phyloP scores from a whole-genome alignment of 495 filamentous ascomycete species.

The Talaromyces proteolyticus region DNA sequence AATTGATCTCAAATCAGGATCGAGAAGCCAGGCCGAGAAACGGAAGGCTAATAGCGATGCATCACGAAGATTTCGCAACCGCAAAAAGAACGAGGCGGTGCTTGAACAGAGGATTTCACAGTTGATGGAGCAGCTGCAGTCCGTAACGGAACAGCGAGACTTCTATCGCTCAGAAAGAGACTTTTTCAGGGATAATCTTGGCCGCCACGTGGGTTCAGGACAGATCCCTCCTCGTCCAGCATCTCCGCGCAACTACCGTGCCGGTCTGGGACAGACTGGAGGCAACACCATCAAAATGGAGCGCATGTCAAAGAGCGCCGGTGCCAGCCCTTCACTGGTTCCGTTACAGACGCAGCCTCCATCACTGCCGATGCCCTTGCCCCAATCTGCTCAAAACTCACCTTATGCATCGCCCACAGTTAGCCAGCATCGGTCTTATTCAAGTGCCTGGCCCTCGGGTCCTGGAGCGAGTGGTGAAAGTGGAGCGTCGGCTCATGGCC shows the following conservation, averaged over 20 bases:
- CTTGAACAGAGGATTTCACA: conserved; percentile 54
- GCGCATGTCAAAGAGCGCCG: neutral
- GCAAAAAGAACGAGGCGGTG: conserved; percentile 85
- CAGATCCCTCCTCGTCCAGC: conserved; percentile 34
- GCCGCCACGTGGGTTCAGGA: conserved; percentile 40
- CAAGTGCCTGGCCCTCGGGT: neutral
- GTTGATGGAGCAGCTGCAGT: conserved; percentile 53
- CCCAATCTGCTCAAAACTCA: neutral
- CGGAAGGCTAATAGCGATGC: conserved; percentile 90
- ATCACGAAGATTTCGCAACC: conserved; percentile 80
- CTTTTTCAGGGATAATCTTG: conserved; percentile 58
- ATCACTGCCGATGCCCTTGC: neutral
- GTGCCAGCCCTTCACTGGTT: neutral
- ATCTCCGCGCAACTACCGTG: conserved; percentile 23
- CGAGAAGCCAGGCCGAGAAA: conserved; percentile 84
- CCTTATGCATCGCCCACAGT: neutral
- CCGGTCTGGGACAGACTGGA: neutral
- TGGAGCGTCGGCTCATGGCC: neutral
- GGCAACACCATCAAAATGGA: neutral
- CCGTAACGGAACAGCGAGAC: conserved; percentile 46
- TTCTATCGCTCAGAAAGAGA: conserved; percentile 56
- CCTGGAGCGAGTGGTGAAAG: neutral
- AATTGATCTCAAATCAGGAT: conserved; percentile 69
- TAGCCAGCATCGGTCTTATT: neutral
- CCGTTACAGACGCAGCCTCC: neutral